Percentiles rank a stretch among this genome's conserved stretches.
Conservation (phyloP, 2,329 filamentous ascomycete genomes). For the Talaromyces sp. region DNA sequence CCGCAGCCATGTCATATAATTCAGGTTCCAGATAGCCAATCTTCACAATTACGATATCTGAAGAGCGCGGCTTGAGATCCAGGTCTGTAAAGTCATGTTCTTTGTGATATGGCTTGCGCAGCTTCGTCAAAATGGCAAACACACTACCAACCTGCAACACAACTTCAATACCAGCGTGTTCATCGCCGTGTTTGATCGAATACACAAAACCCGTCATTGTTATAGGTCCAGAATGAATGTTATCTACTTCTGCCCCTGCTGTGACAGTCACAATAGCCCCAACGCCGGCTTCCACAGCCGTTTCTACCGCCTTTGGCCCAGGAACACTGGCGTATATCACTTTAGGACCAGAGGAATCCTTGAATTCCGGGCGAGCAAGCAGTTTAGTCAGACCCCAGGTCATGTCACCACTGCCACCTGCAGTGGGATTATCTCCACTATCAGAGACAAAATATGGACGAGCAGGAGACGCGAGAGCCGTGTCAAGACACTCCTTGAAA, state of each 20-base stretch:
- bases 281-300: constrained; percentile 41
- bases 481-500: constrained; percentile 43
- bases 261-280: constrained; percentile 46
- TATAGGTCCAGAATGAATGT: constrained; percentile 44
- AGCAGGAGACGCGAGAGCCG: constrained; percentile 34
- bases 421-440: constrained; percentile 52
- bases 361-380: constrained; percentile 42
- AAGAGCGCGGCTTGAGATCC: constrained; percentile 39
- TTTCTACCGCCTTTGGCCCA: constrained; percentile 38
- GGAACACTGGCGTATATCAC: constrained; percentile 52
- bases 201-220: constrained; percentile 48
- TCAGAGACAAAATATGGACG: constrained; percentile 51
- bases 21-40: constrained; percentile 53
- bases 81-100: constrained; percentile 49
- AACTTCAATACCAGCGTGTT: constrained; percentile 42
- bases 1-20: constrained; percentile 48
- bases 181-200: constrained; percentile 47
- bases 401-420: constrained; percentile 50
- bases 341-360: constrained; percentile 27
- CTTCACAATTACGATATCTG: constrained; percentile 50
- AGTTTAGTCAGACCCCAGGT: constrained; percentile 47
- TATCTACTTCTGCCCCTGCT: constrained; percentile 46
- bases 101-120: constrained; percentile 50
- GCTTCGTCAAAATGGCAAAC: constrained; percentile 47
- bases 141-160: constrained; percentile 48